Base-by-base conservation (phyloP, 2,329 filamentous ascomycete species). In the Monosporascus sp. region DNA sequence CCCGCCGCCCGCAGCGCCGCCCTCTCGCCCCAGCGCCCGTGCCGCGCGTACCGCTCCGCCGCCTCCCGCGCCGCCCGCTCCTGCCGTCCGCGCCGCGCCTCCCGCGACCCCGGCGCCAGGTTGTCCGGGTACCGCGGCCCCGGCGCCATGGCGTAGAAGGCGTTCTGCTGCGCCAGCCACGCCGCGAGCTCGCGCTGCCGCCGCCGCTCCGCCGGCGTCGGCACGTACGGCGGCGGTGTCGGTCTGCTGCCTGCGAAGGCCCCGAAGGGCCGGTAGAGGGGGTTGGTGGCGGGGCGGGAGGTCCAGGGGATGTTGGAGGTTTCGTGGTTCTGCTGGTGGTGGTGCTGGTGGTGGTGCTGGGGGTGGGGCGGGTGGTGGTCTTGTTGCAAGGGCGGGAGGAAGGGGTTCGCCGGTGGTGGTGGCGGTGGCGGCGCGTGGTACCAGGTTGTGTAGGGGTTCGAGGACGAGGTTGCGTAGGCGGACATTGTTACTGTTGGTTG, bases 171-270 rank as follows among this genome's bases (percentile, higher is more conserved):
- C 17, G 39, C 39, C 6, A 18, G n/a, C 39, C 39, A 42, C n/a
- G 39, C 39, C 7, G 39, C 39, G 39, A 11, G 17, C 39, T 42
- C n/a, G 17, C 39, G 39, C 39, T 42, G 39, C 39, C 27, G 27
- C 27, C 27, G 27, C 27, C 27, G 27, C 9, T 11, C 27, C 27
- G 27, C 77, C 51, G 74, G 69, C 47, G 75, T 84, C 71, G 83
- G 83, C 72, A 77, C 79, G 48, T 77, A 79, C 50, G 72, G 77
- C 60, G 76, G 75, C 14, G 79, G 81, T n/a, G 74, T 83, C 64
- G 69, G 83, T n/a, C 74, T 83, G 27, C 73, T 84, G 25, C 77
- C 84, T 71, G 81, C 78, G 49, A 76, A 77, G 54, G 69, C 69
- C 58, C 82, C 82, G 61, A 70, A 70, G 45, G 49, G 49, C 2